phyloP scores from a whole-genome alignment of 257 asterid genomes.

The Plantago major region DNA sequence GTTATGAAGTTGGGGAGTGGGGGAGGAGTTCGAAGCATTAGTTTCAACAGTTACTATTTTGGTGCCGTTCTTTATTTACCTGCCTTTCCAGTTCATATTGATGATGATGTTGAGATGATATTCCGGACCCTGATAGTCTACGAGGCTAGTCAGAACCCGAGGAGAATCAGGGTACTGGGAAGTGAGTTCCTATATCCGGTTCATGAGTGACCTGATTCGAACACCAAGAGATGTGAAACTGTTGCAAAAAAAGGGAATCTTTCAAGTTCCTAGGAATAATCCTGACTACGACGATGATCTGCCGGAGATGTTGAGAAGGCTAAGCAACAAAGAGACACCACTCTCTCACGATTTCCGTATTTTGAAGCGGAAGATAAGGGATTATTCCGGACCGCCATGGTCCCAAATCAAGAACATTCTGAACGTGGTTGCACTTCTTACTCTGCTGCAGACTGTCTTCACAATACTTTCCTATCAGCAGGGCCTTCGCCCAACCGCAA shows the following conservation, averaged over 20 bases:
- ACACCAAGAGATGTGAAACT: slow-evolving; percentile 13
- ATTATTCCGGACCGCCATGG: slow-evolving; percentile 17
- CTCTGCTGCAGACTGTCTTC: slow-evolving; percentile 17
- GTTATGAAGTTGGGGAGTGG: slow-evolving; percentile 11
- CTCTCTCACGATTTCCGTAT: slow-evolving; percentile 6
- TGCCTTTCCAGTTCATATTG: neutral
- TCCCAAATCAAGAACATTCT: slow-evolving; percentile 1
- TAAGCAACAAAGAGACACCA: neutral
- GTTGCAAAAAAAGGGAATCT: neutral
- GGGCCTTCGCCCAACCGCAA: too few relatives aligned
- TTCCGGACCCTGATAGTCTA: slow-evolving; percentile 10
- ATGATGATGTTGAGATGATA: slow-evolving; percentile 9
- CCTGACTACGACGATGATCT: neutral
- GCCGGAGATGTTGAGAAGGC: slow-evolving; percentile 9
- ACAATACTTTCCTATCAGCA: slow-evolving; percentile 1
- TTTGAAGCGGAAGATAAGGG: slow-evolving; percentile 10
- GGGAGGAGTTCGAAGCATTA: slow-evolving; percentile 13
- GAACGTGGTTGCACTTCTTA: slow-evolving; percentile 11
- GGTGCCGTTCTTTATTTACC: slow-evolving; percentile 13
- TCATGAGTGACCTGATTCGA: slow-evolving; percentile 13
- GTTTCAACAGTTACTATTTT: slow-evolving; percentile 1
- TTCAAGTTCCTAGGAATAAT: neutral
- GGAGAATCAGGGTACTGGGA: neutral
- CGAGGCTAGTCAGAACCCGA: slow-evolving; percentile 3
- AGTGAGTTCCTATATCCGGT: slow-evolving; percentile 14